Conservation (phyloP, 768 basidiomycete genomes). For the Mrakia gelida region DNA sequence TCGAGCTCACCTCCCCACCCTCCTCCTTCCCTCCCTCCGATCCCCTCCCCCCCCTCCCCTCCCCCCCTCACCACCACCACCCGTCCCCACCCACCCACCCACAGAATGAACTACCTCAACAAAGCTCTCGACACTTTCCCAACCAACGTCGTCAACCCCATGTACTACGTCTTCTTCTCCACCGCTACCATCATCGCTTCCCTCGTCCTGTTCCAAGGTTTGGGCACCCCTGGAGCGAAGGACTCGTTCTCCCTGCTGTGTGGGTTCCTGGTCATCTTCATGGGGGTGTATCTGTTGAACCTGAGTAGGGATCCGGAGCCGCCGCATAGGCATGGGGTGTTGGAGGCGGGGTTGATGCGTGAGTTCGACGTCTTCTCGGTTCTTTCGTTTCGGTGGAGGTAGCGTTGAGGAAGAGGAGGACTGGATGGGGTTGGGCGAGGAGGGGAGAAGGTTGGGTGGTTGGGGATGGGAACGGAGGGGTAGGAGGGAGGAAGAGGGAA, state of each 20-base stretch:
- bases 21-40: not conserved
- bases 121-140: conserved; percentile 95
- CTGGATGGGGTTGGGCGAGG: too few relatives aligned
- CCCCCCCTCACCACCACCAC: too few relatives aligned
- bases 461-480: too few relatives aligned
- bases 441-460: too few relatives aligned
- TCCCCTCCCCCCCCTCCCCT: not conserved
- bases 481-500: too few relatives aligned
- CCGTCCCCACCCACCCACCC: too few relatives aligned
- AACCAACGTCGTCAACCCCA: conserved; percentile 95
- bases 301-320: conserved; percentile 41
- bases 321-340: conserved; percentile 38
- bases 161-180: conserved; percentile 97
- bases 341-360: conserved; percentile 46
- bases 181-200: conserved; percentile 89
- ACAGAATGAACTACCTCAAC: conserved; percentile 65
- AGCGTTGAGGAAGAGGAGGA: not conserved
- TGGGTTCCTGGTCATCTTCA: conserved; percentile 88
- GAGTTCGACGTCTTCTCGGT: conserved; percentile 29
- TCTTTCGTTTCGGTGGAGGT: not conserved
- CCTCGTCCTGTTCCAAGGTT: conserved; percentile 93
- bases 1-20: not conserved
- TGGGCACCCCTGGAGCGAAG: conserved; percentile 77
- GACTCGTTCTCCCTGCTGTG: conserved; percentile 82
- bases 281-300: conserved; percentile 86